Evolutionary conservation across 345 rosid genomes (phyloP), one percentile per base, ranked within the genome.

Genomic region (Abelmoschus esculentus): DNA sequence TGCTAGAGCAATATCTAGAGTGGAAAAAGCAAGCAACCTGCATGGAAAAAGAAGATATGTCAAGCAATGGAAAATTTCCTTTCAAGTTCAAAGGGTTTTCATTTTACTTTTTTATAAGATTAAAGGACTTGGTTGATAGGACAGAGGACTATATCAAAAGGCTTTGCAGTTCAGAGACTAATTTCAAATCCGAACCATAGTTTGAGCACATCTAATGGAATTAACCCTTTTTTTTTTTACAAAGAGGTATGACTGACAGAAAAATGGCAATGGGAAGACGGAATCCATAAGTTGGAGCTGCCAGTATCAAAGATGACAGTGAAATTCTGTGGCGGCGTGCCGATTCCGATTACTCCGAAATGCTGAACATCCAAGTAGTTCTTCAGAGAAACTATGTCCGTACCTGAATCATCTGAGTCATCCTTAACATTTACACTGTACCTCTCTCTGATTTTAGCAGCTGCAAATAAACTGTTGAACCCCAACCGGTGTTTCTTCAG

Each of bases 251-350:
- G 40, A 36, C 97, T 84, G 74, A 89, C 97, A 14, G 91, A 82
- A 47, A 89, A 82, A 75, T 72, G 79, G 73, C 97, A 91, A 67
- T 85, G 84, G 66, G 88, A 74, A 4, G 97, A 91, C 15, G 97
- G 97, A 70, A 91, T 82, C 97, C 97, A 91, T 31, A 91, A 87
- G 70, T 91, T 89, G 53, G 97, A 91, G 67, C 95, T 91, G 22
- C 95, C 97, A 0, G 97, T 87, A 61, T 91, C 95, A 59, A 91
- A 91, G 58, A 87, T 72, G 75, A 91, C 97, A 12, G 87, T 69
- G 75, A 91, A 91, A 22, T 80, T 83, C 73, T 91, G 97, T 0
- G 89, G 83, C 2, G 97, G 97, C 1, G 95, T 65, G 36, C 97
- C 95, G 10, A 89, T 81, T 59, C 87, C 86, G 19, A 90, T 79